Evolutionary conservation across 2,329 filamentous ascomycete genomes (phyloP), one percentile per base, ranked within the genome.

Genomic region (Aspergillus jensenii): DNA sequence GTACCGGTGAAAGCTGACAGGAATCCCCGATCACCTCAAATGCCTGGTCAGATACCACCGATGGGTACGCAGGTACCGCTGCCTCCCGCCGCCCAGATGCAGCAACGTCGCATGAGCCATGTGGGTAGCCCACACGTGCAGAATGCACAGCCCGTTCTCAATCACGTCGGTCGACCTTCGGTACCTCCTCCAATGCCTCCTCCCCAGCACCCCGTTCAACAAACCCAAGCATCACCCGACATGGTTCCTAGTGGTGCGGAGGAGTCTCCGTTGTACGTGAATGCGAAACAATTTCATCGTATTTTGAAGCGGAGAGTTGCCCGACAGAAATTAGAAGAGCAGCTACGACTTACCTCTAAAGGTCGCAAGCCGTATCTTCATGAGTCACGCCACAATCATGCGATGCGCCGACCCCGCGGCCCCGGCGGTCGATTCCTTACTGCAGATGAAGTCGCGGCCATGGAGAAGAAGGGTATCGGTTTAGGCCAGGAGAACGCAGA

Each of bases 251-350:
- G 83, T 14, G 84, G 84, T 14, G 87, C 87, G 4, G 95, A 98
- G 73, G 95, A 99, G 71, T 93, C 93, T 0, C 95, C 95, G 0
- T 81, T 99, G 1, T 99, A 99, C 67, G 95, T 99, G 69, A 99
- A 99, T 69, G 95, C 95, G 5, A 99, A 99, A 75, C 95, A 99
- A 70, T 99, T 99, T 67, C 95, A 99, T 73, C 90, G 95, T 25
- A 99, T 99, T 49, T 78, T 99, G 55, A 98, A 99, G 81, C 86
- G 95, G 58, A 86, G 95, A 59, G 91, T 98, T 62, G 95, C 95
- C 6, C 86, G 95, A 35, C 95, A 98, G 75, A 91, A 91, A 73
- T 82, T 99, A 15, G 95, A 99, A 74, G 95, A 99, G 74, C 90
- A 93, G 55, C 78, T 99, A 44, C 87, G 95, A 43, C 79, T 98